phyloP scores from a whole-genome alignment of 106 monocot species.

The Xerophyta viscosa region DNA sequence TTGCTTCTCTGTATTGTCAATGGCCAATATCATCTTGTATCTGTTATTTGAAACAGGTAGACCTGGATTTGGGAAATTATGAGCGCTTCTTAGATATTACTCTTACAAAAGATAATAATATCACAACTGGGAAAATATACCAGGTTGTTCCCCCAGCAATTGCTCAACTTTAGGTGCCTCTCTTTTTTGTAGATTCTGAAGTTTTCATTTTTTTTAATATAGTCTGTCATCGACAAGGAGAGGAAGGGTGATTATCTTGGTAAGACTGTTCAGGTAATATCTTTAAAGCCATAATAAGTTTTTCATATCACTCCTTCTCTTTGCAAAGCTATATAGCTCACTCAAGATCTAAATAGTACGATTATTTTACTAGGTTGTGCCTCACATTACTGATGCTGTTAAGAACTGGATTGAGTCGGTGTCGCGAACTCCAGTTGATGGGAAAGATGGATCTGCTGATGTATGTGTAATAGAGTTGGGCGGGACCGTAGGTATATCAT shows the following conservation, averaged over 20 bases:
- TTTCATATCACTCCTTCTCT: too few relatives aligned
- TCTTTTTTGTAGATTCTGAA: background rate
- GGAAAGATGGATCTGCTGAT: conserved; percentile 54
- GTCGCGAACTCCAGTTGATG: conserved; percentile 52
- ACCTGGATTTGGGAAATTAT: conserved; percentile 74
- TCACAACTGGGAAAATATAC: conserved; percentile 72
- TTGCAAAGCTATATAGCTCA: too few relatives aligned
- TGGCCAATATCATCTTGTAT: background rate
- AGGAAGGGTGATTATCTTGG: conserved; percentile 84
- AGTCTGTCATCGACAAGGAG: conserved; percentile 85
- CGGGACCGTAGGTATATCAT: conserved; percentile 50
- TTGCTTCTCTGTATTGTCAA: too few relatives aligned
- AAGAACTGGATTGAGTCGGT: conserved; percentile 64
- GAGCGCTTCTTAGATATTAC: conserved; percentile 67
- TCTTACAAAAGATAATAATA: conserved; percentile 62
- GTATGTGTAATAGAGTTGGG: conserved; percentile 66
- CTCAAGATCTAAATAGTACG: too few relatives aligned
- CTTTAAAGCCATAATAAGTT: background rate
- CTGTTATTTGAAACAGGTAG: conserved; percentile 34
- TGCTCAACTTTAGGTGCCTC: background rate
- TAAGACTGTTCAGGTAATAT: conserved; percentile 79
- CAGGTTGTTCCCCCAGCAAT: conserved; percentile 9
- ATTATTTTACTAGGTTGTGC: conserved; percentile 42
- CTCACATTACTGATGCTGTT: conserved; percentile 61
- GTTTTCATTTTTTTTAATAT: conserved; percentile 10